These are phyloP conservation scores for Metrosideros polymorpha DNA, from an alignment of 441 rosid genomes.

Conservation along the genomic window DNA sequence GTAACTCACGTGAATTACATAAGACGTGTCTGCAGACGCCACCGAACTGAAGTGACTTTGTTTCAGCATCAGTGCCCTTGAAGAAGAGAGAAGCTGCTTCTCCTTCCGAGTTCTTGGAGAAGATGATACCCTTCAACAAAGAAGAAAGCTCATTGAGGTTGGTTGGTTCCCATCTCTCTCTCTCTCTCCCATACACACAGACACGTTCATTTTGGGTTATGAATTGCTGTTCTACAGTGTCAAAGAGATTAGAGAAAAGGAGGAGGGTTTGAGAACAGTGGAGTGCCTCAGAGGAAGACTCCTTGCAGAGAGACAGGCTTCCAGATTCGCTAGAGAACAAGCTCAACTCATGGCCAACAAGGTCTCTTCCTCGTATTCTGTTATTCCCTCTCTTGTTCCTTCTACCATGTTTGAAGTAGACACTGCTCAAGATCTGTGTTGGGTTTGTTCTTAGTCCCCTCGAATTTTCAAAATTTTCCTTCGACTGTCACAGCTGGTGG, in stretches of 20 bases:
- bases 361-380: conserved; percentile 21
- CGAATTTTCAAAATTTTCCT: background rate
- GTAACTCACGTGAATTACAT: background rate
- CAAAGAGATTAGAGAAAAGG: conserved; percentile 27
- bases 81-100: background rate
- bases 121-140: background rate
- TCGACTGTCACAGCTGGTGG: conserved; percentile 29
- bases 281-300: conserved; percentile 77
- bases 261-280: conserved; percentile 45
- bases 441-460: background rate
- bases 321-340: conserved; percentile 50
- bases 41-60: background rate
- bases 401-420: background rate
- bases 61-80: background rate
- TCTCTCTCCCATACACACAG: background rate
- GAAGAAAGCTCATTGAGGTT: background rate
- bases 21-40: background rate
- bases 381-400: background rate
- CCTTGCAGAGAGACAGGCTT: conserved; percentile 78
- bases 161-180: background rate
- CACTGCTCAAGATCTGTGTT: background rate
- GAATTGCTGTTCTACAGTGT: conserved; percentile 13
- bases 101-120: background rate
- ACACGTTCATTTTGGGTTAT: conserved; percentile 6
- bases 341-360: conserved; percentile 45